Percentiles rank a stretch among this genome's conserved stretches.
These are phyloP conservation scores for Oryza longistaminata DNA, from an alignment of 176 grass and related monocot species.

Conservation along the genomic window DNA sequence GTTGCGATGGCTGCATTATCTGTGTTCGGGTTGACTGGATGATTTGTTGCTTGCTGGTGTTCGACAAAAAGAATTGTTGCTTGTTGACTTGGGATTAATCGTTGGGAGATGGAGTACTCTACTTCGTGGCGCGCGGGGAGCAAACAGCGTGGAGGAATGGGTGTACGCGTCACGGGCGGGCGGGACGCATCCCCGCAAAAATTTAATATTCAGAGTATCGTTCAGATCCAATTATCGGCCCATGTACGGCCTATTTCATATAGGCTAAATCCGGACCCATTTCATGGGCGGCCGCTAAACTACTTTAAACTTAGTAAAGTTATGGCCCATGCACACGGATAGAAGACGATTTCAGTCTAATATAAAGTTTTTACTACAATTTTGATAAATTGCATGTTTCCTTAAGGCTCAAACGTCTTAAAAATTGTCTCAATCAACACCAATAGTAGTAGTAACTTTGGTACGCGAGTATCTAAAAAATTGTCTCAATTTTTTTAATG, in stretches of 20 bases:
- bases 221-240: background rate
- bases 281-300: background rate
- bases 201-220: background rate
- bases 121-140: background rate
- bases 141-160: background rate
- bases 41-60: background rate
- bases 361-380: no score
- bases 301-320: no score
- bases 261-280: background rate
- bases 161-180: background rate
- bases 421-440: no score
- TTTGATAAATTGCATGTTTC: no score
- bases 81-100: slow-evolving; percentile 22
- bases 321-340: no score
- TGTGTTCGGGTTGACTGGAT: background rate
- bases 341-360: no score
- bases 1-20: background rate
- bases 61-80: background rate
- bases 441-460: no score
- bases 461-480: no score
- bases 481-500: no score
- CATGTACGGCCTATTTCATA: background rate
- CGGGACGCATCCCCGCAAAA: background rate
- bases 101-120: background rate
- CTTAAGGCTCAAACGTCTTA: no score